These are phyloP conservation scores for Diaporthe ilicicola DNA, from an alignment of 2,329 filamentous ascomycete species.

Conservation along the genomic window DNA sequence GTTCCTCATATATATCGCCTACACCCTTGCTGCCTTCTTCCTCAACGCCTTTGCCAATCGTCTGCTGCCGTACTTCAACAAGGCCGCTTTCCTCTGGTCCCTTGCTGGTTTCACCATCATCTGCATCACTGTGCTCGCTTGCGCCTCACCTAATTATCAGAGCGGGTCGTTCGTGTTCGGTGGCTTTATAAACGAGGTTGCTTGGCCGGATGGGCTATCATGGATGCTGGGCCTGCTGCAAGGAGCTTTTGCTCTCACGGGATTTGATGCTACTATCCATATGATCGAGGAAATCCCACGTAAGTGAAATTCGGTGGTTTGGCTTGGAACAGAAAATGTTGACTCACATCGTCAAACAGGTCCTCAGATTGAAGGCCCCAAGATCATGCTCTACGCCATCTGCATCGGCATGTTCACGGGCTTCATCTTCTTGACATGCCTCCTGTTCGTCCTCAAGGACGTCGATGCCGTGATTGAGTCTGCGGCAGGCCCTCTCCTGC, in stretches of 20 bases:
- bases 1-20: conserved; percentile 76
- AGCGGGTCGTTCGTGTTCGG: conserved; percentile 72
- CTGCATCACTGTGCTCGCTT: conserved; percentile 73
- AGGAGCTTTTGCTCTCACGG: conserved; percentile 58
- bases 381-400: conserved; percentile 73
- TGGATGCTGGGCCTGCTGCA: conserved; percentile 65
- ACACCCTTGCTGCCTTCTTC: conserved; percentile 66
- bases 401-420: conserved; percentile 70
- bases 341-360: conserved; percentile 38
- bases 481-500: conserved; percentile 44
- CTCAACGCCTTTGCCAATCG: conserved; percentile 73
- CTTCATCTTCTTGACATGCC: conserved; percentile 53
- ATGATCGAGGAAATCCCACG: conserved; percentile 68
- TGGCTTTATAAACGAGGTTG: conserved; percentile 72
- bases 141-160: conserved; percentile 71
- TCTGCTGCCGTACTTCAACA: conserved; percentile 71
- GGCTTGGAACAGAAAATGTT: background rate
- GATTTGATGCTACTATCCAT: conserved; percentile 62
- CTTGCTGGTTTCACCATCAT: conserved; percentile 74
- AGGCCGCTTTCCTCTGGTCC: conserved; percentile 76
- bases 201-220: conserved; percentile 74
- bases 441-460: conserved; percentile 71
- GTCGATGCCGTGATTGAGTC: conserved; percentile 57
- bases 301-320: background rate
- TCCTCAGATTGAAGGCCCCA: conserved; percentile 65